phyloP scores from a whole-genome alignment of 306 rosid species.

The Ormosia semicastrata region DNA sequence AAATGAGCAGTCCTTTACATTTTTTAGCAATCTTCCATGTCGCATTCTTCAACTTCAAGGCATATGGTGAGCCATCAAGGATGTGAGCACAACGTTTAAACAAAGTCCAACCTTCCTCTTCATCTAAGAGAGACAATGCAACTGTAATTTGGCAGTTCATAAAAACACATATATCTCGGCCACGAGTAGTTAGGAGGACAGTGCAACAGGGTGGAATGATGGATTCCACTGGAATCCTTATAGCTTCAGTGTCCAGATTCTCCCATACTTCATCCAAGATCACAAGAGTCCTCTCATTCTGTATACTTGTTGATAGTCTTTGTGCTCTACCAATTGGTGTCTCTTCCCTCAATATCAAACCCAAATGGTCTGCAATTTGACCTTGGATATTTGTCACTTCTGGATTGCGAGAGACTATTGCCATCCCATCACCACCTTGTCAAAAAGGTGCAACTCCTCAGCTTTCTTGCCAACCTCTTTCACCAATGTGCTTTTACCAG shows the following conservation, averaged over 20 bases:
- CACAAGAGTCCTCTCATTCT: neutral
- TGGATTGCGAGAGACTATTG: neutral
- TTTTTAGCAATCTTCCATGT: neutral
- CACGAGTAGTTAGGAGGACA: slow-evolving; percentile 4
- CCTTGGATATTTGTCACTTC: neutral
- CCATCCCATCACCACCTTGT: slow-evolving; percentile 19
- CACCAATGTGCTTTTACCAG: slow-evolving; percentile 23
- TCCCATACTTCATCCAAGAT: slow-evolving; percentile 26
- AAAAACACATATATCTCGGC: neutral
- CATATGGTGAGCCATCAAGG: neutral
- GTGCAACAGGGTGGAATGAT: neutral
- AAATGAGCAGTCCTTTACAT: slow-evolving; percentile 20
- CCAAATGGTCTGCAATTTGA: slow-evolving; percentile 3
- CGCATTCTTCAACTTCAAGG: neutral
- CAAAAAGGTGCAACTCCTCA: neutral
- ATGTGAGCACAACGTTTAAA: neutral
- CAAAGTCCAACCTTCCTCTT: slow-evolving; percentile 3
- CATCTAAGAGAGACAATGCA: neutral
- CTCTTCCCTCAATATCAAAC: neutral
- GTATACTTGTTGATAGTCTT: neutral
- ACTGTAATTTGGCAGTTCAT: neutral
- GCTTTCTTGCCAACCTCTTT: neutral
- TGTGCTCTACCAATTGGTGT: neutral
- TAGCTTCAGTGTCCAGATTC: neutral
- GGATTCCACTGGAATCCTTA: neutral